Evolutionary conservation across 1,284 basidiomycete species (phyloP).

Genomic region (Tilletia walkeri): DNA sequence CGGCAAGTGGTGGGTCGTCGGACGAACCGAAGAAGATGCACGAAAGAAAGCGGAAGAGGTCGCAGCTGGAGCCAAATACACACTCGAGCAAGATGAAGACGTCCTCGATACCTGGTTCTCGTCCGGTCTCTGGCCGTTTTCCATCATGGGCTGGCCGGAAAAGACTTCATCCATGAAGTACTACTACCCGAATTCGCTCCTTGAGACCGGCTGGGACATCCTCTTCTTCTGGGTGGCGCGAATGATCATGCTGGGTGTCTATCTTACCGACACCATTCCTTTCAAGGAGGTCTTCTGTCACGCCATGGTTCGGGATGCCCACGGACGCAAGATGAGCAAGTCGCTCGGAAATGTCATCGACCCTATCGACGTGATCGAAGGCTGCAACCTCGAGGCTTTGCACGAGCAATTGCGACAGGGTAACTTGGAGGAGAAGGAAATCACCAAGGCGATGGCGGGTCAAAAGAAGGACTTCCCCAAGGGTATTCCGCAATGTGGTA

Average conservation of each 20-base stretch:
- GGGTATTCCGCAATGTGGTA: slow-evolving; percentile 97
- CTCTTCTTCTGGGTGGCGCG: slow-evolving; percentile 99
- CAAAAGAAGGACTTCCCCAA: slow-evolving; percentile 99
- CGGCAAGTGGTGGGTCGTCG: slow-evolving; percentile 73
- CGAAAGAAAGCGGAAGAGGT: slow-evolving; percentile 72
- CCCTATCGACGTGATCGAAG: slow-evolving; percentile 92
- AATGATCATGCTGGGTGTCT: slow-evolving; percentile 92
- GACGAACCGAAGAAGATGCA: slow-evolving; percentile 76
- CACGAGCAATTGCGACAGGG: slow-evolving; percentile 85
- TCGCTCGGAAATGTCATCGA: slow-evolving; percentile 97
- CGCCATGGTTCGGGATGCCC: slow-evolving; percentile 97
- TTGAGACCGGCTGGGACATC: slow-evolving; percentile 99
- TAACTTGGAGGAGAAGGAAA: slow-evolving; percentile 92
- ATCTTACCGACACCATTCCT: slow-evolving; percentile 84
- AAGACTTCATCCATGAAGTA: slow-evolving; percentile 53
- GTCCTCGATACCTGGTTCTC: slow-evolving; percentile 99
- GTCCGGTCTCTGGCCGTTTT: slow-evolving; percentile 96
- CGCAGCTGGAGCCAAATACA: slow-evolving; percentile 70
- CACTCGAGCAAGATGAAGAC: slow-evolving; percentile 89
- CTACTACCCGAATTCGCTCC: slow-evolving; percentile 84
- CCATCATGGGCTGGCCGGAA: slow-evolving; percentile 95
- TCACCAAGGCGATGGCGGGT: slow-evolving; percentile 82
- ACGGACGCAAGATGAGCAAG: slow-evolving; percentile 99
- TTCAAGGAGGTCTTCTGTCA: slow-evolving; percentile 98
- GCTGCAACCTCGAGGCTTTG: slow-evolving; percentile 76